Conservation (phyloP, 2,329 filamentous ascomycete species). For the Aureobasidium subglaciale region DNA sequence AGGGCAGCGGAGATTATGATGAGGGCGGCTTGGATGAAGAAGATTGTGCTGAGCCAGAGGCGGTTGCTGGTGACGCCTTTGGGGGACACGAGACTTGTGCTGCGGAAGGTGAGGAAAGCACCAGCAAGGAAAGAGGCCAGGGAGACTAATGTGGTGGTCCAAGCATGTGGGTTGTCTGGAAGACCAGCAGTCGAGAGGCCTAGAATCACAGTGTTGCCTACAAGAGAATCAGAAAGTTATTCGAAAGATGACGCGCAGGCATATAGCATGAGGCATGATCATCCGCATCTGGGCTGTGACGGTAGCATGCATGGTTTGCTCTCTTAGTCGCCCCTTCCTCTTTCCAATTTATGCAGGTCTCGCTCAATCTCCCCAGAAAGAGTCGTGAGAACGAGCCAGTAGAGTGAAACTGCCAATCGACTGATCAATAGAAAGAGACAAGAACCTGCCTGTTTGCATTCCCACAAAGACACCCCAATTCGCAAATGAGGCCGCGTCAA, state of each 20-base stretch:
- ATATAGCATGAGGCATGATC: background rate
- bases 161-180: slow-evolving; percentile 45
- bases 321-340: background rate
- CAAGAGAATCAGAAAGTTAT: background rate
- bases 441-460: slow-evolving; percentile 45
- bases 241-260: background rate
- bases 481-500: slow-evolving; percentile 42
- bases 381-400: too few relatives aligned
- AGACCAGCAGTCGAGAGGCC: slow-evolving; percentile 51
- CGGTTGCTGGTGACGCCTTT: slow-evolving; percentile 30
- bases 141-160: slow-evolving; percentile 48
- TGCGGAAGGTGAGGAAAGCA: slow-evolving; percentile 39
- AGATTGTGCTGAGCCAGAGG: slow-evolving; percentile 40
- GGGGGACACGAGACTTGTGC: slow-evolving; percentile 33
- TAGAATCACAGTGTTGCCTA: slow-evolving; percentile 58
- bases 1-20: slow-evolving; percentile 49
- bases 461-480: slow-evolving; percentile 45
- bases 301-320: background rate
- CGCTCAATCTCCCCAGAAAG: too few relatives aligned
- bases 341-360: too few relatives aligned
- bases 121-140: slow-evolving; percentile 49
- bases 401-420: too few relatives aligned
- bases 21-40: slow-evolving; percentile 46
- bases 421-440: background rate
- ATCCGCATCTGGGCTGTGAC: too few relatives aligned